Base-by-base conservation (phyloP, 2,329 filamentous ascomycete species). In the Alternaria longipes region DNA sequence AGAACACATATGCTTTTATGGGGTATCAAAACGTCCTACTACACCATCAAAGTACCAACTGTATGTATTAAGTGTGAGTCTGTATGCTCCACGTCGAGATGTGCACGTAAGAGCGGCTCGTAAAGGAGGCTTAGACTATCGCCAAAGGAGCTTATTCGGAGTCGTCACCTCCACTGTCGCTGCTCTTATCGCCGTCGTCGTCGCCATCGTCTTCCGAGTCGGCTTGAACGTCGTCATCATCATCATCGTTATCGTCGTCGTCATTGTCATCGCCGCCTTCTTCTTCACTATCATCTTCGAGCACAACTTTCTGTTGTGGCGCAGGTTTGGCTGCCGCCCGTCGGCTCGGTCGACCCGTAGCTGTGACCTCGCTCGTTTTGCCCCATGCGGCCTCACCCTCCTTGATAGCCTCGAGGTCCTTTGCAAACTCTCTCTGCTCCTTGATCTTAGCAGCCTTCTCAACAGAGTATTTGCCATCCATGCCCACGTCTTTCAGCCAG, bases 391-490 rank as follows among this genome's bases (percentile, higher is more conserved):
- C 86, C 60, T 92, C 90, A 72, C 93, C 94, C 75, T 95, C 89
- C 76, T 92, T 89, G 16, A 97, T 93, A 12, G 89, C 90, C 73
- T 95, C 92, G 7, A 97, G 82, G 72, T 99, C 94, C 1, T 90
- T 92, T 71, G 88, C 85, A 36, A 99, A 84, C 79, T 99, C 94
- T 54, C 94, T 86, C 72, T 86, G 84, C 80, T 97, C 94, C 76
- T 93, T 95, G 76, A 98, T 97, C 78, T 92, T 89, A 24, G 86
- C 88, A 1, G 94, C 94, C 72, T 91, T 94, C 42, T 93, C 89
- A 70, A 91, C 86, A 1, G 92, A 97, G 79, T 93, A 97, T 16
- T 94, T 88, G 0, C 94, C 94, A 1, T 89, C 89, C 91, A 98
- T 97, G 34, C 94, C 95, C 5, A 89, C 84, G 30, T 97, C 93